phyloP scores from a whole-genome alignment of 2,329 filamentous ascomycete genomes.

The Xylariales sp. region DNA sequence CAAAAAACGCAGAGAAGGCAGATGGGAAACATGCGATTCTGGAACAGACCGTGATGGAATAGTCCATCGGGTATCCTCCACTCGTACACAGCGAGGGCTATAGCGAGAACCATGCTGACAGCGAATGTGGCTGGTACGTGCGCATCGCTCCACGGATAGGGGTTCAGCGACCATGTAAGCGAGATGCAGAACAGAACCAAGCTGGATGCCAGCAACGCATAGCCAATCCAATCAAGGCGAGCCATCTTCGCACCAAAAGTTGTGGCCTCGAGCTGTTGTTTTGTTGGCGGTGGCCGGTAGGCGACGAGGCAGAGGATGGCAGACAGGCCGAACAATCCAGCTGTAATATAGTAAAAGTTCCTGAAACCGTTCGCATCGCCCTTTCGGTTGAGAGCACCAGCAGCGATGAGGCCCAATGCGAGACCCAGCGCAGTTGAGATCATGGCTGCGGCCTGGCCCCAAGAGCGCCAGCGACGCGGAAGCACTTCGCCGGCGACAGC shows the following conservation, averaged over 20 bases:
- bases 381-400: constrained; percentile 28
- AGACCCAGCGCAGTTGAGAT: constrained; percentile 26
- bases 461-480: constrained; percentile 30
- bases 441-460: constrained; percentile 30
- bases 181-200: constrained; percentile 34
- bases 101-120: constrained; percentile 24
- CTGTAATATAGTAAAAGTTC: constrained; percentile 31
- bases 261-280: constrained; percentile 22
- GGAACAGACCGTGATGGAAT: constrained; percentile 36
- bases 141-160: constrained; percentile 32
- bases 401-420: constrained; percentile 28
- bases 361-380: constrained; percentile 29
- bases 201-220: constrained; percentile 27
- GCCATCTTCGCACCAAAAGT: constrained; percentile 25
- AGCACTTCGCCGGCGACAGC: constrained; percentile 35
- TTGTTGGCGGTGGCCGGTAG: constrained; percentile 29
- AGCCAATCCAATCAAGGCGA: constrained; percentile 34
- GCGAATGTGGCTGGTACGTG: constrained; percentile 32
- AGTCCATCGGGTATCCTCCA: constrained; percentile 33
- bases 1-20: constrained; percentile 30
- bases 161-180: constrained; percentile 34
- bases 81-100: constrained; percentile 29
- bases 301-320: constrained; percentile 21
- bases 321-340: constrained; percentile 23
- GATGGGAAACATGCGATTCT: constrained; percentile 32